Evolutionary conservation across 2,329 filamentous ascomycete species (phyloP).

Genomic region (Cordyceps cateniannulata): DNA sequence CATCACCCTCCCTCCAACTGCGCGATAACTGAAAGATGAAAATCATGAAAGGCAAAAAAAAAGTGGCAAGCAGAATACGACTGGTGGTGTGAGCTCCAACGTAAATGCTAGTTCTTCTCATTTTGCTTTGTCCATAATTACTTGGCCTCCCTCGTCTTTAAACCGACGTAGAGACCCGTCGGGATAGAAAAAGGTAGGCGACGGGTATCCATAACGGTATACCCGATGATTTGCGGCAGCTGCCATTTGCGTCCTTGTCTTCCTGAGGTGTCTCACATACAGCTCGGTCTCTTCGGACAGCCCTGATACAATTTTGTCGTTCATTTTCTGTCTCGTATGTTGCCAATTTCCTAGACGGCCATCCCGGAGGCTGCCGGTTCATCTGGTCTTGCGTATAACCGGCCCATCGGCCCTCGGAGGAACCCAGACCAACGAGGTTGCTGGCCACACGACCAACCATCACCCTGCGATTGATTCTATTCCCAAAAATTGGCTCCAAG

Average conservation of each 20-base stretch:
- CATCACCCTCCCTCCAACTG: not conserved
- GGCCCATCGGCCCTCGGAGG: not conserved
- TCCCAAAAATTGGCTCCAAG: too few species aligned
- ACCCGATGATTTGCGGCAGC: not conserved
- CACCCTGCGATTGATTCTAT: not conserved
- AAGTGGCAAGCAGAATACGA: not conserved
- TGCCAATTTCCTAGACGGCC: not conserved
- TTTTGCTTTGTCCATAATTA: not conserved
- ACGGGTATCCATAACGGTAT: not conserved
- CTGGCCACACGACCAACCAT: not conserved
- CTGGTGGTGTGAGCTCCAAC: not conserved
- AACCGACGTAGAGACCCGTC: not conserved
- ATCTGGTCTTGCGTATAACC: not conserved
- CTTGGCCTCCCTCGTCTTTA: too few species aligned
- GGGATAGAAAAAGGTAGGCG: not conserved
- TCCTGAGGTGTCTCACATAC: not conserved
- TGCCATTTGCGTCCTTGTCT: not conserved
- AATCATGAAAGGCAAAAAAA: too few species aligned
- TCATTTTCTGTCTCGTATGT: too few species aligned
- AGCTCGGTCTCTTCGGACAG: not conserved
- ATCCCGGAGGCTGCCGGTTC: not conserved
- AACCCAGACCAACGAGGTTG: not conserved
- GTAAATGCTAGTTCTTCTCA: not conserved
- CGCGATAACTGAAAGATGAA: too few species aligned
- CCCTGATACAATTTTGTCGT: not conserved